Evolutionary conservation across 1,284 basidiomycete genomes (phyloP).

Genomic region (Leucocoprinus gongylophorus): DNA sequence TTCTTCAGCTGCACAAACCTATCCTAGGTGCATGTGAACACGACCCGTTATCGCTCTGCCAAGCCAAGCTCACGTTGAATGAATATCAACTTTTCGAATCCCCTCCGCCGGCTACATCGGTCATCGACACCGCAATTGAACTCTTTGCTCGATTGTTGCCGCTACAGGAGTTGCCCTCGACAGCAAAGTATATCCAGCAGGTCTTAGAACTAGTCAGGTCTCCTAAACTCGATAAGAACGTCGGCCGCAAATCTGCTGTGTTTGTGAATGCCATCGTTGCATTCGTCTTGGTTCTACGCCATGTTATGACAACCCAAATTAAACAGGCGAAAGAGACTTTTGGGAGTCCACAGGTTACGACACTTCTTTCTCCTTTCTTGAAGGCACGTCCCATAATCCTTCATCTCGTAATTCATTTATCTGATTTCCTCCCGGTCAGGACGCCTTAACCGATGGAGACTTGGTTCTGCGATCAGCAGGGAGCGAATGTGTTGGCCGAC

Average conservation of each 20-base stretch:
- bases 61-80: constrained; percentile 37
- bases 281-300: constrained; percentile 66
- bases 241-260: constrained; percentile 84
- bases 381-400: constrained; percentile 45
- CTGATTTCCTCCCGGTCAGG: constrained; percentile 35
- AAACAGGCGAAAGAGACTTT: constrained; percentile 64
- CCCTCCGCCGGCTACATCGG: constrained; percentile 74
- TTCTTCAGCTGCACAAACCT: constrained; percentile 61
- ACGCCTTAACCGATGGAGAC: constrained; percentile 79
- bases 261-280: constrained; percentile 81
- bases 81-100: constrained; percentile 50
- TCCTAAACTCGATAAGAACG: constrained; percentile 81
- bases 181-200: constrained; percentile 61
- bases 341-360: constrained; percentile 63
- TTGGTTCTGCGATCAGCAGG: constrained; percentile 69
- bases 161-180: constrained; percentile 67
- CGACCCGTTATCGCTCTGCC: constrained; percentile 75
- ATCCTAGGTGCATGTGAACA: constrained; percentile 84
- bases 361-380: constrained; percentile 66
- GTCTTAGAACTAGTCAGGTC: constrained; percentile 70
- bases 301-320: constrained; percentile 44
- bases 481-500: constrained; percentile 87
- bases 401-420: not conserved
- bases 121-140: constrained; percentile 85
- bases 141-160: constrained; percentile 81